These are phyloP conservation scores for Paraphaeosphaeria minitans DNA, from an alignment of 2,329 filamentous ascomycete genomes.

Conservation along the genomic window DNA sequence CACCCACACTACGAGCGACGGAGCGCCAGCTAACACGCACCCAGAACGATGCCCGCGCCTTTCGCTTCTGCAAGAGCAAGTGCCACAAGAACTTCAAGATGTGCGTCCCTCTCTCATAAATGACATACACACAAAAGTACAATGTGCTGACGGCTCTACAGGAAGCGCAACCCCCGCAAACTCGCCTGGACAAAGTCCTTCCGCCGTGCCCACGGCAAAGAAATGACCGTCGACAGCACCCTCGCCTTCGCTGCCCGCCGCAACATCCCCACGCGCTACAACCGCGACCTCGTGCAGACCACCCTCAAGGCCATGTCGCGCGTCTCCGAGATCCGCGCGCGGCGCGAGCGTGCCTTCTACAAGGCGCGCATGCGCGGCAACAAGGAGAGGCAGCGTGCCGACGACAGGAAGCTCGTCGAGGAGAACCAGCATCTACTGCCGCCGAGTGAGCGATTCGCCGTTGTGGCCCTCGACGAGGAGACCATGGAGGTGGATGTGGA, in stretches of 20 bases:
- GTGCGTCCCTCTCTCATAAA: too few relatives aligned
- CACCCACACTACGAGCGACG: too few relatives aligned
- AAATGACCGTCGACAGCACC: constrained; percentile 81
- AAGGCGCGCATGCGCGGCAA: constrained; percentile 87
- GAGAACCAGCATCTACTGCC: constrained; percentile 93
- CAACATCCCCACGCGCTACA: constrained; percentile 94
- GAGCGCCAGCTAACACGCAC: constrained; percentile 64
- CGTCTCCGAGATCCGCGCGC: constrained; percentile 77
- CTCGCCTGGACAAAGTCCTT: constrained; percentile 74
- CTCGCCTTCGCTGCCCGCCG: constrained; percentile 90
- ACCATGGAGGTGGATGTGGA: constrained; percentile 57
- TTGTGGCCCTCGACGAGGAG: constrained; percentile 64
- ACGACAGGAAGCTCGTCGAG: constrained; percentile 84
- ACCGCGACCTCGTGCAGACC: constrained; percentile 85
- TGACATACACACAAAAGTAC: too few relatives aligned
- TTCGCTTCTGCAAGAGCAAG: constrained; percentile 65
- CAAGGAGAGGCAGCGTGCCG: constrained; percentile 77
- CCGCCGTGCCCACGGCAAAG: constrained; percentile 63
- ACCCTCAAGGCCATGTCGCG: constrained; percentile 93
- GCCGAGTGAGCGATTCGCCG: constrained; percentile 52
- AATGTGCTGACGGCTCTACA: too few relatives aligned
- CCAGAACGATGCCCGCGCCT: constrained; percentile 51
- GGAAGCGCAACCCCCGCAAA: constrained; percentile 94
- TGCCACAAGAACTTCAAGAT: constrained; percentile 82
- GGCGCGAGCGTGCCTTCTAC: constrained; percentile 86